phyloP scores from a whole-genome alignment of 345 rosid genomes.

The Citrus australasica region DNA sequence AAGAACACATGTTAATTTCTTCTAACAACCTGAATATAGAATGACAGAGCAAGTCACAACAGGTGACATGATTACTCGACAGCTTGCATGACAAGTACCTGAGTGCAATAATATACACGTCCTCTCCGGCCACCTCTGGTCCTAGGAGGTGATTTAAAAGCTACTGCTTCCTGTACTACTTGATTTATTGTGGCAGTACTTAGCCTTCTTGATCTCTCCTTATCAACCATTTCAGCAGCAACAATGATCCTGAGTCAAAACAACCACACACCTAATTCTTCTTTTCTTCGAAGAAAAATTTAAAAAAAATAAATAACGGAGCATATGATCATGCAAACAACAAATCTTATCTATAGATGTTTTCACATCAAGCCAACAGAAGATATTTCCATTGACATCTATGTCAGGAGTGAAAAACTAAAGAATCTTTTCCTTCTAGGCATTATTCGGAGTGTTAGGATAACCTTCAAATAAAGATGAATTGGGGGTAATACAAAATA shows the following conservation, averaged over 20 bases:
- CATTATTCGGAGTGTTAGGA: background rate
- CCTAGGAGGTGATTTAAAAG: slow-evolving; percentile 92
- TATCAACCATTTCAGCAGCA: slow-evolving; percentile 76
- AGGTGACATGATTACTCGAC: background rate
- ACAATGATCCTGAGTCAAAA: slow-evolving; percentile 56
- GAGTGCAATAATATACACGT: slow-evolving; percentile 87
- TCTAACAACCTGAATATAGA: background rate
- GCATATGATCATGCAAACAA: slow-evolving; percentile 4
- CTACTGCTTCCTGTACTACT: slow-evolving; percentile 79
- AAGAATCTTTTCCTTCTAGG: background rate
- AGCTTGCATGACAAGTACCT: slow-evolving; percentile 40
- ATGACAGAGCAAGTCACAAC: background rate
- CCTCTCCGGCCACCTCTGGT: slow-evolving; percentile 91
- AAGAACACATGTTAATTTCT: background rate
- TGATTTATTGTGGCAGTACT: slow-evolving; percentile 80
- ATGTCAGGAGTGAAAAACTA: background rate
- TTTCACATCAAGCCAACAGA: slow-evolving; percentile 1
- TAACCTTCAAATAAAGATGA: background rate
- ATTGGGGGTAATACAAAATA: background rate
- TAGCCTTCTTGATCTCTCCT: slow-evolving; percentile 91
- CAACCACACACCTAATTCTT: background rate
- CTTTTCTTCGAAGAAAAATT: background rate
- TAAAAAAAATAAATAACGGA: too few species aligned
- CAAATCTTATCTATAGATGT: background rate
- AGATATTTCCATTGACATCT: background rate